Base-by-base conservation (phyloP, 257 asterid species). In the Solanum tarapatanum region DNA sequence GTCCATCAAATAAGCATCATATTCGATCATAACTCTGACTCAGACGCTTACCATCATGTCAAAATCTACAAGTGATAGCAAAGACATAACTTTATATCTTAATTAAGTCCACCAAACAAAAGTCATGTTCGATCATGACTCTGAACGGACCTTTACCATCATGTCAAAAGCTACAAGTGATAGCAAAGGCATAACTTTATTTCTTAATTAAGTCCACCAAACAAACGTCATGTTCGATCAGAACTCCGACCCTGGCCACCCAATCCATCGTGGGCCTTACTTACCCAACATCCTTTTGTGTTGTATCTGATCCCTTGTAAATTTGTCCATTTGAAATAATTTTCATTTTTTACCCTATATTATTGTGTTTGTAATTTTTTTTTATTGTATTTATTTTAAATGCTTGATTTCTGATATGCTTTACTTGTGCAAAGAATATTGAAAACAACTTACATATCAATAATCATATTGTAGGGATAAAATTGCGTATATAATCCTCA, bases 261-360 rank as follows among this genome's bases (percentile, higher is more conserved):
- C 58, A 45, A 45, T 0, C 19, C 19, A 0, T 45, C 0, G 58
- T 13, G 7, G 7, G 0, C 0, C 6, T 45, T 1, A 1, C 55
- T 12, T 1, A 13, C 55, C 55, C n/a, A 16, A 51, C 9, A 2
- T 16, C 62, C 23, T 51, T 6, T 55, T 55, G 64, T 55, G 64
- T 17, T 55, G 10, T 55, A 17, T 55, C 4, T 17, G 64, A 55
- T 17, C n/a, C 1, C 64, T 55, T 2, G 64, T 55, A 17, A 55
- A 55, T 17, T 6, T 35, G 84, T 14, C 9, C 84, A 24, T 3
- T 41, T 77, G n/a, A 39, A 39, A 39, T 41, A 24, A 77, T 7
- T 77, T 77, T 7, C n/a, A 11, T 39, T 11, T 3, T 41, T 72
- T 77, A 12, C 30, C 35, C 4, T 77, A 7, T 24, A 23, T 36